Conservation (phyloP, 495 filamentous ascomycete genomes). For the Evernia prunastri region DNA sequence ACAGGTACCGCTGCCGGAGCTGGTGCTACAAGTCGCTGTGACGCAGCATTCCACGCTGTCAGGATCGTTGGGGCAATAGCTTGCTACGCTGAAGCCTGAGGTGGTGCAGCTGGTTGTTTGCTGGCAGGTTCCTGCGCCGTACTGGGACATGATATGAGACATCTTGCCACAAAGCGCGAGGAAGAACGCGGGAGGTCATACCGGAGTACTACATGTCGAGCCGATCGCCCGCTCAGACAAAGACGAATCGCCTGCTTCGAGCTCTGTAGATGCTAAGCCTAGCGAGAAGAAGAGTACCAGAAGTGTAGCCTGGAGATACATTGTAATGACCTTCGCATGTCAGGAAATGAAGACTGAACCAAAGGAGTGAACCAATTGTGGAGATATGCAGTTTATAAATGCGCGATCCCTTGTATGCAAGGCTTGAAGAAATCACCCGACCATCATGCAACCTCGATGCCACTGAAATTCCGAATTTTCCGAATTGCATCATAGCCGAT, state of each 20-base stretch:
- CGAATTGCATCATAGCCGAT: background rate
- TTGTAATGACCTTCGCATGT: background rate
- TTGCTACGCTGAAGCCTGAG: slow-evolving; percentile 1
- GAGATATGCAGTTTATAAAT: background rate
- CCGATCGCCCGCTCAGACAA: slow-evolving; percentile 3
- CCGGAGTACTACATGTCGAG: slow-evolving; percentile 9
- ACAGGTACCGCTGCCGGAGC: slow-evolving; percentile 1
- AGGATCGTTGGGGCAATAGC: slow-evolving; percentile 12
- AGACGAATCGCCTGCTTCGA: background rate
- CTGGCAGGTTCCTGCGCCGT: slow-evolving; percentile 11
- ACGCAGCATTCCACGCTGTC: slow-evolving; percentile 13
- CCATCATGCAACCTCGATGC: background rate
- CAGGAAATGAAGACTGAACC: background rate
- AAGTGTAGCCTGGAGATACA: background rate
- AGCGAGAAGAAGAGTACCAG: background rate
- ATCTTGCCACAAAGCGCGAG: background rate
- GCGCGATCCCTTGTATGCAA: background rate
- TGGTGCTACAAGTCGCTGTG: slow-evolving; percentile 1
- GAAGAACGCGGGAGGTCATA: background rate
- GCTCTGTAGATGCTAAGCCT: background rate
- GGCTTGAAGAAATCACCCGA: background rate
- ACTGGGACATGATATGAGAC: background rate
- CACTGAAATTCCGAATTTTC: background rate
- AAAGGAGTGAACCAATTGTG: too few relatives aligned
- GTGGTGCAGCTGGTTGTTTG: slow-evolving; percentile 9